Percentiles rank a stretch among this genome's conserved stretches.
phyloP scores from a whole-genome alignment of 192 early-diverging fungal genomes.

The Entomortierella lignicola region DNA sequence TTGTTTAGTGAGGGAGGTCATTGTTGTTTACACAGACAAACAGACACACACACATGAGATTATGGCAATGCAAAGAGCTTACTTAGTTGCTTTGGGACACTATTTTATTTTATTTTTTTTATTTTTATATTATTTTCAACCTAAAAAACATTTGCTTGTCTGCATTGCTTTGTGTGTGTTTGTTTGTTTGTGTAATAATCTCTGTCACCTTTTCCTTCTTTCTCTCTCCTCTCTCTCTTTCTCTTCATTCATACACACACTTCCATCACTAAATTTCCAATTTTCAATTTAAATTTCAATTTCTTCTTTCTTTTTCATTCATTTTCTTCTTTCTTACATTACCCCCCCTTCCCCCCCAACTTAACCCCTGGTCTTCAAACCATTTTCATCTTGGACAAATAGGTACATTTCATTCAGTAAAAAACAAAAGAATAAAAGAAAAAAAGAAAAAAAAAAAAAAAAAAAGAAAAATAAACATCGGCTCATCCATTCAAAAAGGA shows the following conservation, averaged over 20 bases:
- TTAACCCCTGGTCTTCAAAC: background rate
- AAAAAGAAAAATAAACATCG: background rate
- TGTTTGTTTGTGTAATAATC: no score
- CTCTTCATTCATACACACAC: background rate
- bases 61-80: no score
- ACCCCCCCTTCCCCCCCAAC: background rate
- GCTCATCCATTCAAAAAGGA: background rate
- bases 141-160: no score
- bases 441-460: slow-evolving; percentile 4
- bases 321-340: background rate
- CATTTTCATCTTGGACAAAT: slow-evolving; percentile 7
- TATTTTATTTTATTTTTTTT: no score
- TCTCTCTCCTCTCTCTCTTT: background rate
- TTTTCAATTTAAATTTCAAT: background rate
- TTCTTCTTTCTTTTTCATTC: background rate
- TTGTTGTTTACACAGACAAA: no score
- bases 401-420: background rate
- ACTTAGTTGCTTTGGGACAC: no score
- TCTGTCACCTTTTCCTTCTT: no score
- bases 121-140: no score
- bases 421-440: background rate
- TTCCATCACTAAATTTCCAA: no score
- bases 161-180: no score
- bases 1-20: no score
- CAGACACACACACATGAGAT: no score